Evolutionary conservation across 495 filamentous ascomycete species (phyloP).

Genomic region (Filosporella fistucella): DNA sequence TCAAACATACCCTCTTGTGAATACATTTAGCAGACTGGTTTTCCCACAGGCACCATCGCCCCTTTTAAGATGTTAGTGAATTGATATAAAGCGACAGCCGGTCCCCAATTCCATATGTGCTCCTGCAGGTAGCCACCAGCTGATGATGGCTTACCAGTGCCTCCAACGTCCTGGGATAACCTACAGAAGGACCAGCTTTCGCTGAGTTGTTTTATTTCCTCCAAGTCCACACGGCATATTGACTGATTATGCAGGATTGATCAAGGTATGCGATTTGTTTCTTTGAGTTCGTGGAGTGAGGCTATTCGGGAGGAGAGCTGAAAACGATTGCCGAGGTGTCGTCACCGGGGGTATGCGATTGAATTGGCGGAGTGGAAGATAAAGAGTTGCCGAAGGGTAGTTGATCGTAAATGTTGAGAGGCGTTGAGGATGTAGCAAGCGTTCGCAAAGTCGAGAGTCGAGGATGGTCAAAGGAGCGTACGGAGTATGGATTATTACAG

Average conservation of each 20-base stretch:
- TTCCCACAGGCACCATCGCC: slow-evolving; percentile 98
- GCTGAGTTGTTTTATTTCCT: slow-evolving; percentile 75
- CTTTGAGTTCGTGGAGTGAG: background rate
- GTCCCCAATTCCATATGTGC: background rate
- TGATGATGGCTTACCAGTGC: background rate
- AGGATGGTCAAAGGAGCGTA: background rate
- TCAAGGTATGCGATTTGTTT: slow-evolving; percentile 28
- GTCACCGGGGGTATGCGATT: background rate
- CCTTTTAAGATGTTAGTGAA: slow-evolving; percentile 39
- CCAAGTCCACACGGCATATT: slow-evolving; percentile 43
- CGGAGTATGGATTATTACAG: background rate
- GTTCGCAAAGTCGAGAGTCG: background rate
- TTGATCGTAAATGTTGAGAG: background rate
- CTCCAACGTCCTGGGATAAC: slow-evolving; percentile 22
- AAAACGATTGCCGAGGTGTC: background rate
- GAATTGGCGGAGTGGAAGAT: background rate
- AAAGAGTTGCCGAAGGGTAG: background rate
- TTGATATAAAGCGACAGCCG: background rate
- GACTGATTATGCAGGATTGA: no score
- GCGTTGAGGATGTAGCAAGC: background rate
- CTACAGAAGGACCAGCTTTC: slow-evolving; percentile 96
- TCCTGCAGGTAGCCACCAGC: background rate
- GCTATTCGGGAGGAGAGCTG: background rate
- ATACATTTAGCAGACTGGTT: slow-evolving; percentile 95
- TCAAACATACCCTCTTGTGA: slow-evolving; percentile 81